Base-by-base conservation (phyloP, 768 basidiomycete genomes). In the Multifurca ochricompacta region DNA sequence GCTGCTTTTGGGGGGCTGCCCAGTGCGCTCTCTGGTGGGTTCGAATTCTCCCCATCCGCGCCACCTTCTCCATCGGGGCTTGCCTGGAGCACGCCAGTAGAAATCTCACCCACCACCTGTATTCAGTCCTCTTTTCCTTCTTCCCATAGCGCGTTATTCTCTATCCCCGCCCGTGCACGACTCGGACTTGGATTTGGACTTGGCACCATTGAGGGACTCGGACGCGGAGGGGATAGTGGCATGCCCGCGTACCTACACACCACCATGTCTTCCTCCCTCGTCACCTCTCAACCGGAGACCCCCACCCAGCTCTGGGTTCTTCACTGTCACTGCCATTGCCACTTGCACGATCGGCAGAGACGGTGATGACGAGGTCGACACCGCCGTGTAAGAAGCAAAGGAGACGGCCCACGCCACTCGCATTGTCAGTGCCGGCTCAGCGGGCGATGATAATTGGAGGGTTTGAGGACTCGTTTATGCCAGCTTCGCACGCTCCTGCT, bases 131-230 rank as follows among this genome's bases (percentile, higher is more conserved):
- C 19, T n/a, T 18, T 13, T 16, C 35, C 8, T 21, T 19, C 28
- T 27, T 28, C 35, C 36, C 9, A 46, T 0, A 36, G 18, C 36
- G 51, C 51, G 2, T 34, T 60, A 14, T 48, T 60, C 4, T 43
- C 59, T 3, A 48, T 58, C 11, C 59, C 59, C 4, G 59, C 59
- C 8, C 56, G 59, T 6, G 47, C 54, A 2, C 18, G 19, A n/a
- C 39, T 21, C 39, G 3, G 11, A 6, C n/a, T 6, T 18, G 31
- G 30, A 16, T n/a, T n/a, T n/a, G n/a, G n/a, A n/a, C n/a, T n/a
- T n/a, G n/a, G n/a, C n/a, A n/a, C n/a, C n/a, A n/a, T n/a, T n/a
- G n/a, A n/a, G n/a, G n/a, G n/a, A n/a, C n/a, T n/a, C n/a, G 3
- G 11, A 6, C n/a, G 11, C 23, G 31, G 30, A 16, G 37, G 31